Evolutionary conservation across 345 rosid genomes (phyloP).

Genomic region (Cochlearia excelsa): DNA sequence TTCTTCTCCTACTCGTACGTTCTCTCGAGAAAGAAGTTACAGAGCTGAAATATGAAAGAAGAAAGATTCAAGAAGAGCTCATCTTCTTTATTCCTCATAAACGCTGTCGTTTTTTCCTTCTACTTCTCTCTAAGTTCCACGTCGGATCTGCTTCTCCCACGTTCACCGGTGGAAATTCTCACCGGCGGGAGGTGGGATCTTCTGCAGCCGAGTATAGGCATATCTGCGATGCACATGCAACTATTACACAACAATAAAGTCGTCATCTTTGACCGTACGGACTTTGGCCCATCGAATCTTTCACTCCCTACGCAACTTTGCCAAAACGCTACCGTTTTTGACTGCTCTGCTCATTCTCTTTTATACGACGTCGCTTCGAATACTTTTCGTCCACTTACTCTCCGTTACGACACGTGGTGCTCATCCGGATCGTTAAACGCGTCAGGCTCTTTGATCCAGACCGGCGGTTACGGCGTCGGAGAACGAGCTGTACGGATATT

Average conservation of each 20-base stretch:
- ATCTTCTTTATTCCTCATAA: background rate
- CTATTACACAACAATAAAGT: constrained; percentile 69
- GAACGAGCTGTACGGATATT: constrained; percentile 54
- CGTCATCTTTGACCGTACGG: constrained; percentile 76
- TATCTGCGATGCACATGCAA: constrained; percentile 96
- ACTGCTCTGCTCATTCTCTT: constrained; percentile 88
- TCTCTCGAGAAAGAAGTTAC: constrained; percentile 22
- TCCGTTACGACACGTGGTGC: constrained; percentile 81
- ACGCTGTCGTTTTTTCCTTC: constrained; percentile 15
- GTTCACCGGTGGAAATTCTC: constrained; percentile 29
- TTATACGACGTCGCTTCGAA: constrained; percentile 57
- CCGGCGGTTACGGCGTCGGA: constrained; percentile 79
- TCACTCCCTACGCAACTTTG: constrained; percentile 51
- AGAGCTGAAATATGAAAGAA: constrained; percentile 26
- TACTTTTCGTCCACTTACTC: constrained; percentile 54
- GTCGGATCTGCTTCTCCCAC: constrained; percentile 36
- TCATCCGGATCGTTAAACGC: constrained; percentile 73
- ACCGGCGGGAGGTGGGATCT: constrained; percentile 54
- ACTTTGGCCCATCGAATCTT: constrained; percentile 70
- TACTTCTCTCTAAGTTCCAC: constrained; percentile 30
- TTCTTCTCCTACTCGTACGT: constrained; percentile 20
- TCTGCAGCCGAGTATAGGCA: constrained; percentile 60
- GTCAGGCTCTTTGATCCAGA: constrained; percentile 66
- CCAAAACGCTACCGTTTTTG: constrained; percentile 44
- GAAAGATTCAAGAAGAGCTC: constrained; percentile 35